Evolutionary conservation across 2,329 filamentous ascomycete genomes (phyloP).

Genomic region (Ophiostoma australiae): DNA sequence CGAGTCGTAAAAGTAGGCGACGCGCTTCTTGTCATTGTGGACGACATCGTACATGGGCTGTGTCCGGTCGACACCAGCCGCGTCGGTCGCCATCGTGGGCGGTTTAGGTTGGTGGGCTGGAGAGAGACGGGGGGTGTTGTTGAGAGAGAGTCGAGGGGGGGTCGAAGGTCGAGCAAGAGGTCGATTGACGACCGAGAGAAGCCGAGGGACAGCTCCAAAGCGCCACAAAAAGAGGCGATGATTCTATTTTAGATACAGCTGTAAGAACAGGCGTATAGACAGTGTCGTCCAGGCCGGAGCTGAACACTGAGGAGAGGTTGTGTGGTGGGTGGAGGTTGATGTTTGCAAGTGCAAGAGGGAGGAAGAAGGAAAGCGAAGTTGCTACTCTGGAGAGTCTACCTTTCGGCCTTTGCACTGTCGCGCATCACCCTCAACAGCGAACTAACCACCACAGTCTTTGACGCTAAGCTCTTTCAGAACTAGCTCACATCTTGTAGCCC

Average conservation of each 20-base stretch:
- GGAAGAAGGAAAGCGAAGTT: neutral
- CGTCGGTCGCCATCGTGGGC: conserved; percentile 32
- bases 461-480: conserved; percentile 7
- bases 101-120: neutral
- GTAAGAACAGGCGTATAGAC: neutral
- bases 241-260: neutral
- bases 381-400: neutral
- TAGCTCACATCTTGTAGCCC: neutral
- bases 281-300: neutral
- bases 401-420: conserved; percentile 18
- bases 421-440: conserved; percentile 16
- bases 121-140: neutral
- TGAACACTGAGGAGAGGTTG: neutral
- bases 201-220: neutral
- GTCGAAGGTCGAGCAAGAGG: neutral
- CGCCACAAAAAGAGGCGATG: conserved; percentile 1
- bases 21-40: conserved; percentile 60
- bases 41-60: conserved; percentile 27
- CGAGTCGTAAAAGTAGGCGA: conserved; percentile 97
- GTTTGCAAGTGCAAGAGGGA: conserved; percentile 11
- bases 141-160: neutral
- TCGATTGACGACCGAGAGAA: neutral
- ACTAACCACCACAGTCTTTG: neutral
- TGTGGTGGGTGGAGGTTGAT: neutral
- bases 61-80: conserved; percentile 27